Base-by-base conservation (phyloP, 768 basidiomycete species). In the Rhizopogon salebrosus region DNA sequence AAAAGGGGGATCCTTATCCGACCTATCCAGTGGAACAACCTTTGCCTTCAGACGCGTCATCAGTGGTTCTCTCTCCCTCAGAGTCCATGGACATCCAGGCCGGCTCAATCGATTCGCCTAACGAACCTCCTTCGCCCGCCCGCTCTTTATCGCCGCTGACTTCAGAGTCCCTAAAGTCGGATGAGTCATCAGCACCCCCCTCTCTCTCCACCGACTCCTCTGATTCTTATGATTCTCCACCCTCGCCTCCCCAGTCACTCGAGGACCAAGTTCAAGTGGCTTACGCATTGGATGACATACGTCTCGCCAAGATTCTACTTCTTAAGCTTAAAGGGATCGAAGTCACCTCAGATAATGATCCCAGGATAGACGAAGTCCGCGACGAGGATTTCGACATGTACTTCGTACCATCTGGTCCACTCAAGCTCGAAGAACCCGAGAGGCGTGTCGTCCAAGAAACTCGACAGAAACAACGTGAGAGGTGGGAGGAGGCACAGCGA, bases 211-310 rank as follows among this genome's bases (percentile, higher is more conserved):
- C 31, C 13, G 31, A 34, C 11, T 57, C 45, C 9, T 53, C 63
- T 14, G 62, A 76, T 62, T 75, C 76, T 65, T 74, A 73, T 62
- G 77, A 77, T 61, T 76, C 76, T 0, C 77, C 74, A 0, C 75
- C 71, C 0, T 64, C 71, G 4, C 58, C 75, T 43, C 65, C 78
- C 3, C 68, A 61, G 20, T 66, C 81, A 0, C 76, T 86, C 55
- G 75, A 79, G 46, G 85, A 85, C 72, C 81, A 80, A 64, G 75
- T 86, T 35, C 83, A 85, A 60, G 72, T 77, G 59, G 85, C 85
- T 6, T 86, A 86, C 60, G 82, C 84, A 0, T 71, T 75, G 56
- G 84, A 87, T 64, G 72, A 87, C 70, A 79, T 87, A 52, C 83
- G 80, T 54, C 76, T 80, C 55, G 84, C 85, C 41, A 83, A 82